Evolutionary conservation across 352 stramenopile species (phyloP).

Genomic region (Phytopythium delawarense): DNA sequence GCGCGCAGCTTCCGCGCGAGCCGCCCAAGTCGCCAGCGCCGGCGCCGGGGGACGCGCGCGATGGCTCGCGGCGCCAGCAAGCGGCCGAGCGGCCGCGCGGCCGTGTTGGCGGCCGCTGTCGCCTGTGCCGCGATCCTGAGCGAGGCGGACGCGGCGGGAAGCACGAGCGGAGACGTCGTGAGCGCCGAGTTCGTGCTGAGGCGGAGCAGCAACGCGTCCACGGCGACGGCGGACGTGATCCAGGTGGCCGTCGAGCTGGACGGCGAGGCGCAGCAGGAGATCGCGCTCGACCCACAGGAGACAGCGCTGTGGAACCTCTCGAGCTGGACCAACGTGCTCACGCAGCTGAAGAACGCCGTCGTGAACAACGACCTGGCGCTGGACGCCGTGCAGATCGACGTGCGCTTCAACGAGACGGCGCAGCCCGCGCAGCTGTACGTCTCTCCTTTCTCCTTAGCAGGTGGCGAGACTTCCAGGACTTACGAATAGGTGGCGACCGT

Average conservation of each 20-base stretch:
- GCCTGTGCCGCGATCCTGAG: not conserved
- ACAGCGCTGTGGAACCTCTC: conserved; percentile 24
- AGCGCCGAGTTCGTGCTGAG: conserved; percentile 26
- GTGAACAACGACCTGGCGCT: conserved; percentile 8
- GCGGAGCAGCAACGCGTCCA: conserved; percentile 10
- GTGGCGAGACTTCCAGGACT: not conserved
- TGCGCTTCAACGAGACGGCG: conserved; percentile 19
- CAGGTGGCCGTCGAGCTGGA: conserved; percentile 13
- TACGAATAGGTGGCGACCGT: conserved; percentile 1
- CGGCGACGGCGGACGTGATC: conserved; percentile 2
- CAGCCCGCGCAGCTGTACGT: conserved; percentile 11
- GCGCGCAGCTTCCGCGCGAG: not conserved
- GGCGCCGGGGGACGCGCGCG: not conserved
- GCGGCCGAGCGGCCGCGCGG: not conserved
- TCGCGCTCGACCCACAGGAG: conserved; percentile 19
- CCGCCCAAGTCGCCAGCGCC: not conserved
- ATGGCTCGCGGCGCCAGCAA: not conserved
- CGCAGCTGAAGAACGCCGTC: conserved; percentile 10
- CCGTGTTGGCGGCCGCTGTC: not conserved
- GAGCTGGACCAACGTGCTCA: conserved; percentile 22
- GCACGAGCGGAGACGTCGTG: not conserved
- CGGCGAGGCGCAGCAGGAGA: conserved; percentile 9
- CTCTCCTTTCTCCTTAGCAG: conserved; percentile 2
- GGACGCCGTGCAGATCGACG: conserved; percentile 17
- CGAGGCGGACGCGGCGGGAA: not conserved